A percentile compares a stretch with the other conserved stretches of the same genome.
phyloP scores from a whole-genome alignment of 2,329 filamentous ascomycete species.

The Aspergillus sp. region DNA sequence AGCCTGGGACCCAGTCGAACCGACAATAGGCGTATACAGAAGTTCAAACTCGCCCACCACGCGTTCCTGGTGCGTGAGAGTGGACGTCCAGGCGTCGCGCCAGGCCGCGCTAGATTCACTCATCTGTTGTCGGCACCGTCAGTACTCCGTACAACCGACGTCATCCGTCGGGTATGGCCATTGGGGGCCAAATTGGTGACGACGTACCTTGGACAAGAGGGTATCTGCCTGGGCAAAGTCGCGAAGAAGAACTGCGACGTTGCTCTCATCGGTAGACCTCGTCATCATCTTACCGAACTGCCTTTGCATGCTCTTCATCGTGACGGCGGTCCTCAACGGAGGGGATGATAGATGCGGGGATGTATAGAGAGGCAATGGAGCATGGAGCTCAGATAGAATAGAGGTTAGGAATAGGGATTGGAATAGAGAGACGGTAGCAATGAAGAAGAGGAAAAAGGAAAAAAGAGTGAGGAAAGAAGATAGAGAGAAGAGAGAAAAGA shows the following conservation, averaged over 20 bases:
- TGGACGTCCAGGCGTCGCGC: conserved; percentile 68
- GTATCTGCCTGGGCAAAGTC: conserved; percentile 75
- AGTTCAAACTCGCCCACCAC: conserved; percentile 60
- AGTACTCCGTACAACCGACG: conserved; percentile 6
- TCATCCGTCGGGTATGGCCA: not conserved
- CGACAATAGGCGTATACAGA: conserved; percentile 69
- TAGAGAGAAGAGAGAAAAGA: not conserved
- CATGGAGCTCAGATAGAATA: not conserved
- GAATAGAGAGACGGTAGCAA: not conserved
- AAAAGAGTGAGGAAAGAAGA: not conserved
- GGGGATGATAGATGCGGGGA: not conserved
- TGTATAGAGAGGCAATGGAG: not conserved
- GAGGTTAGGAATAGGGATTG: not conserved
- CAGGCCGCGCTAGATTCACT: conserved; percentile 67
- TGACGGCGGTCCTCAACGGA: conserved; percentile 5
- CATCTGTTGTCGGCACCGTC: conserved; percentile 45
- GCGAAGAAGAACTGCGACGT: conserved; percentile 63
- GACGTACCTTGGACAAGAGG: conserved; percentile 59
- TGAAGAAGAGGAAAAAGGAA: not conserved
- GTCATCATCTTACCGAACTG: conserved; percentile 65
- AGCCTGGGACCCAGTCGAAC: conserved; percentile 49
- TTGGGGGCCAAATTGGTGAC: conserved; percentile 4
- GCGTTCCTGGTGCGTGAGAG: conserved; percentile 60
- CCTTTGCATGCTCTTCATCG: conserved; percentile 52
- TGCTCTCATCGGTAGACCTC: conserved; percentile 65